Base-by-base conservation (phyloP, 805 yeast species). In the Wickerhamiella musiphila region DNA sequence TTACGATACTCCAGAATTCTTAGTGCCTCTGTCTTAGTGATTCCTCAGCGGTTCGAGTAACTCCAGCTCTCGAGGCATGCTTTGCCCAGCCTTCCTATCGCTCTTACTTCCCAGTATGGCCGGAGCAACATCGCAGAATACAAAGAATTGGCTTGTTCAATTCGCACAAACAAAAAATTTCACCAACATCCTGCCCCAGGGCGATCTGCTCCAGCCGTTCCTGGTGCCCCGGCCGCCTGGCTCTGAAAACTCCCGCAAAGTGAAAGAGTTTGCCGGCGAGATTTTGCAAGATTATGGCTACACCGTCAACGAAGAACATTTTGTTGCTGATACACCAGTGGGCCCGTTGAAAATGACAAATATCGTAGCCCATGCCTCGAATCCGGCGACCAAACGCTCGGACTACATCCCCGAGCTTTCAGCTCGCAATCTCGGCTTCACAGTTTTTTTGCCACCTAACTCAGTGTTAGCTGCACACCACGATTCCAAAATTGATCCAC, bases 401-500 rank as follows among this genome's bases (percentile, higher is more conserved):
- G 48, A 41, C 18, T 2, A 22, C 37, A 5, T 33, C 26, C 7
- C 26, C 34, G 6, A 43, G 43, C 6, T 11, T 9, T 14, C 4
- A 4, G 18, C 10, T 11, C n/a, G n/a, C n/a, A n/a, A n/a, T n/a
- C n/a, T 7, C 10, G 22, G 22, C 22, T 8, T 7, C 22, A 10
- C 10, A 7, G 22, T n/a, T n/a, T n/a, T n/a, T n/a, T 11, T 16
- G 12, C 3, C 47, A 46, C 12, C 22, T 14, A 53, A 56, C 20
- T 36, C 62, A 6, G 51, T 60, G 5, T 39, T 69, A 3, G 65
- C 66, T 4, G 76, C 71, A 0, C 77, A 70, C 40, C 70, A 67
- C 40, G 77, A 70, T 43, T 58, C 72, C 1, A 61, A 63, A 39
- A 33, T 52, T 7, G 45, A 46, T 6, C 73, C 73, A 2, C 52